phyloP scores from a whole-genome alignment of 179 eudicot species.

The Beta macrorhiza region DNA sequence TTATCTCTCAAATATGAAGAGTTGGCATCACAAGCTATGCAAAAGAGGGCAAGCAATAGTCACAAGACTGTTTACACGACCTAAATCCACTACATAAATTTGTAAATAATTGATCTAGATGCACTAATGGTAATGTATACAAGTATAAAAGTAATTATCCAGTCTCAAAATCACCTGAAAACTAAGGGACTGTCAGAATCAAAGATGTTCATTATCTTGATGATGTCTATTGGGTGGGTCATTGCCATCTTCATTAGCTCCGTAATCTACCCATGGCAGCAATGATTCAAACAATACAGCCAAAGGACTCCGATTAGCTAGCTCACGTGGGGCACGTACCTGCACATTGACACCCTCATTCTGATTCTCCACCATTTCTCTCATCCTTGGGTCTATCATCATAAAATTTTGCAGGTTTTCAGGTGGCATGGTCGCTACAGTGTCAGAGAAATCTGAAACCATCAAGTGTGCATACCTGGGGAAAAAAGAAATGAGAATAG shows the following conservation, averaged over 20 bases:
- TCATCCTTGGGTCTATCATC: constrained; percentile 63
- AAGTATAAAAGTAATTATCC: not conserved
- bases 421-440: constrained; percentile 83
- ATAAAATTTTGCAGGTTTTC: constrained; percentile 84
- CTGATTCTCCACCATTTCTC: constrained; percentile 43
- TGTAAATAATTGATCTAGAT: too few relatives aligned
- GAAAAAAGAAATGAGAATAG: not conserved
- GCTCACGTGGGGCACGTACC: constrained; percentile 59
- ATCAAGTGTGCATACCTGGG: constrained; percentile 73
- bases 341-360: constrained; percentile 43
- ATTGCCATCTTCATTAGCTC: constrained; percentile 45
- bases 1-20: too few relatives aligned
- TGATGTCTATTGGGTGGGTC: constrained; percentile 30
- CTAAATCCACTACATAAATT: too few relatives aligned
- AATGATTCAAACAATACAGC: constrained; percentile 83
- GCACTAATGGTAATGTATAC: not conserved
- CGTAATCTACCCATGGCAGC: constrained; percentile 84
- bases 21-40: too few relatives aligned
- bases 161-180: constrained; percentile 1
- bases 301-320: constrained; percentile 62
- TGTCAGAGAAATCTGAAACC: constrained; percentile 91
- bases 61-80: too few relatives aligned
- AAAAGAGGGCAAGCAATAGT: too few relatives aligned
- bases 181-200: constrained; percentile 11
- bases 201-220: constrained; percentile 19